Base-by-base conservation (phyloP, 2,329 filamentous ascomycete species). In the Pseudocercospora fijiensis region DNA sequence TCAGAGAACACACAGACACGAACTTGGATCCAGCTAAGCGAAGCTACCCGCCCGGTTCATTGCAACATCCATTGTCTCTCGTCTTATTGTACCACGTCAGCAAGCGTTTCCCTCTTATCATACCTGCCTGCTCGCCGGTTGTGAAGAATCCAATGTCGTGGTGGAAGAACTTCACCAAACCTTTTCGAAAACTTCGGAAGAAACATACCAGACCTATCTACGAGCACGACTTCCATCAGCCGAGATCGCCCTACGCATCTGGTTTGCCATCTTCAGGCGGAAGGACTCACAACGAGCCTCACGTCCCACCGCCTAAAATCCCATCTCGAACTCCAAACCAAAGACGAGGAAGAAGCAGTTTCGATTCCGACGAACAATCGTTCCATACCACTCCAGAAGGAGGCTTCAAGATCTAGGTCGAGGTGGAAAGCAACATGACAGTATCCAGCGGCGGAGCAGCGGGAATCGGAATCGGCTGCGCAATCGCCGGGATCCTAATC, bases 91-190 rank as follows among this genome's bases (percentile, higher is more conserved):
- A 26, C 49, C 49, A 53, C 49, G 49, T 53, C 49, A 53, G 49
- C 49, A 49, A 49, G 13, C 13, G 7, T 13, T 7, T 37, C 30
- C 30, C 7, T 8, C 30, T 37, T 47, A n/a, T n/a, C 45, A 6
- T 13, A 30, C 18, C 53, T 28, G 37, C 18, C 55, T 37, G 49
- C 16, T n/a, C n/a, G n/a, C n/a, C n/a, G n/a, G n/a, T n/a, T n/a
- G n/a, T n/a, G n/a, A n/a, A n/a, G n/a, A n/a, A n/a, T n/a, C n/a
- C 51, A 58, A 61, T 55, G 62, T 37, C 57, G 57, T 64, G 62
- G 62, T 47, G 62, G 51, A 64, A 64, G 52, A 64, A 61, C 45
- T 49, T 64, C 51, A 64, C 59, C 61, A 56, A 56, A 26, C 28
- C 53, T 11, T 37, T 33, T 28, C 30, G 53, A 37, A 64, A 61